A percentile compares a stretch with the other conserved stretches of the same genome.
phyloP scores from a whole-genome alignment of 2,329 filamentous ascomycete species.

The Cladosporium sp. region DNA sequence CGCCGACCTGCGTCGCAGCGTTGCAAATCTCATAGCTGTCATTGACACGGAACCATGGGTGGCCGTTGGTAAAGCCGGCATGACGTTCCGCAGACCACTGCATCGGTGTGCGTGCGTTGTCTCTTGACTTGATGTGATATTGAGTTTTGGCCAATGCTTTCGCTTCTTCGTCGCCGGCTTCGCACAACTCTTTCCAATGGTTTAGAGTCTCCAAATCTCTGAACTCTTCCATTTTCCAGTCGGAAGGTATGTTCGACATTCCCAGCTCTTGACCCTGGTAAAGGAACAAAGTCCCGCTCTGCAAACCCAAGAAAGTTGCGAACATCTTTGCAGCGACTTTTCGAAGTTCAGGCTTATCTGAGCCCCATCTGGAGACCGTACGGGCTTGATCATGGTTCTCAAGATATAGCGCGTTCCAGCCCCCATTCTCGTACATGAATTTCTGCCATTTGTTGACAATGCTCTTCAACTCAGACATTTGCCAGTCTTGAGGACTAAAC shows the following conservation, averaged over 20 bases:
- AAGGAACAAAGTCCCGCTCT: slow-evolving; percentile 44
- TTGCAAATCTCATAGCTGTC: slow-evolving; percentile 53
- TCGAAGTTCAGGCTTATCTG: slow-evolving; percentile 45
- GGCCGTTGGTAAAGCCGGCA: slow-evolving; percentile 51
- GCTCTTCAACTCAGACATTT: slow-evolving; percentile 43
- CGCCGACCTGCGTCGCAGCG: slow-evolving; percentile 53
- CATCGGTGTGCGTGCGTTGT: slow-evolving; percentile 49
- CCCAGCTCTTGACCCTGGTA: slow-evolving; percentile 50
- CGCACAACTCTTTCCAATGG: slow-evolving; percentile 47
- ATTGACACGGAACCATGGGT: slow-evolving; percentile 59
- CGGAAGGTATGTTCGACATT: slow-evolving; percentile 44
- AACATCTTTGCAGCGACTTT: slow-evolving; percentile 53
- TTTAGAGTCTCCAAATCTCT: slow-evolving; percentile 53
- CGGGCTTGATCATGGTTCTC: slow-evolving; percentile 63
- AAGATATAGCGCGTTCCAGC: slow-evolving; percentile 60
- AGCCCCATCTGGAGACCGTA: slow-evolving; percentile 51
- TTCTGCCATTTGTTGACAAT: slow-evolving; percentile 55
- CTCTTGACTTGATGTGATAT: slow-evolving; percentile 6
- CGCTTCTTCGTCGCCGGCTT: slow-evolving; percentile 40
- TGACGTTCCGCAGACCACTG: slow-evolving; percentile 57
- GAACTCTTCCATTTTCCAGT: slow-evolving; percentile 43
- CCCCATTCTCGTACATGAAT: slow-evolving; percentile 54
- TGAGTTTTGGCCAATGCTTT: slow-evolving; percentile 44
- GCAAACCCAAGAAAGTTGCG: slow-evolving; percentile 14
- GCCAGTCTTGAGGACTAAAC: slow-evolving; percentile 48